Conservation (phyloP, 257 asterid genomes). For the Knoxia roxburghii region DNA sequence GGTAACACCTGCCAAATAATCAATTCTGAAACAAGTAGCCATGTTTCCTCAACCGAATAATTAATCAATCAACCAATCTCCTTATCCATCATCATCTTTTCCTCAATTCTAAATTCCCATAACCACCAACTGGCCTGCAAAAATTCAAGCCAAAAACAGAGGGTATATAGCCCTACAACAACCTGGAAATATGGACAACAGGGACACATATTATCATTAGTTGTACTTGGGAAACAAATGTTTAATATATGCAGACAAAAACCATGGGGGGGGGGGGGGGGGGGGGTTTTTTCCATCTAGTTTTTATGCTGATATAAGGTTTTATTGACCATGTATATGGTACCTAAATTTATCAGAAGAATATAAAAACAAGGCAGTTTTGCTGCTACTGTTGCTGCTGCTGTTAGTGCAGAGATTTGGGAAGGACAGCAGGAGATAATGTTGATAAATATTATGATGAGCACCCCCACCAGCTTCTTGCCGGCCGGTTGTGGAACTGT, state of each 20-base stretch:
- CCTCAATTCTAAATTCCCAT: too few species aligned
- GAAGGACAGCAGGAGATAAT: constrained; percentile 30
- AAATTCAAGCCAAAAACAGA: too few species aligned
- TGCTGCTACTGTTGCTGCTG: too few species aligned
- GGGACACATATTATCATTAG: constrained; percentile 17
- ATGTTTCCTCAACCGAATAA: too few species aligned
- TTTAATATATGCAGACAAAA: constrained; percentile 25
- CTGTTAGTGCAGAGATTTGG: constrained; percentile 30
- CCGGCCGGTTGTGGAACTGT: constrained; percentile 18
- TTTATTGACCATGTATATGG: constrained; percentile 29
- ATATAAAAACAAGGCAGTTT: too few species aligned
- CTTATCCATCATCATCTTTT: too few species aligned
- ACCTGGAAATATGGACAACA: constrained; percentile 23
- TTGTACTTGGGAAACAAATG: constrained; percentile 2
- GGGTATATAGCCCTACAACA: too few species aligned
- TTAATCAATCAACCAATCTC: too few species aligned
- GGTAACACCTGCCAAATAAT: too few species aligned
- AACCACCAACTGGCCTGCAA: too few species aligned
- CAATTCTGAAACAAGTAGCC: too few species aligned
- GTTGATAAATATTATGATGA: constrained; percentile 27
- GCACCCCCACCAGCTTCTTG: constrained; percentile 29
- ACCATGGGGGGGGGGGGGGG: too few species aligned
- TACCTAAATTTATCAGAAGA: constrained; percentile 28
- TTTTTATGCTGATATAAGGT: constrained; percentile 18
- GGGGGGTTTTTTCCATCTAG: constrained; percentile 23